Percentiles rank a stretch among this genome's conserved stretches.
Evolutionary conservation across 129 eudicot genomes (phyloP).

Genomic region (Flaveria robusta): DNA sequence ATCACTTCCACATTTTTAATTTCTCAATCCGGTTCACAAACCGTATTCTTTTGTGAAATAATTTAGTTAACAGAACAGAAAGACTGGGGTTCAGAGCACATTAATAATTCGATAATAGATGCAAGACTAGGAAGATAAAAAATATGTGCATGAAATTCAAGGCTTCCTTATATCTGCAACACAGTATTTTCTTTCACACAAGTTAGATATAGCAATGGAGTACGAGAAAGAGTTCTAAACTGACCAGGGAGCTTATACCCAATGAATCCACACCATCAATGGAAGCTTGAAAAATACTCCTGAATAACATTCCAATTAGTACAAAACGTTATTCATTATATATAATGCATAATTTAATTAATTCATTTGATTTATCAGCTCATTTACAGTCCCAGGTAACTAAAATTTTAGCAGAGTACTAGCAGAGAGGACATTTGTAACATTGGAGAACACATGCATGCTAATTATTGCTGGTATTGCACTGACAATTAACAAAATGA

Average conservation of each 20-base stretch:
- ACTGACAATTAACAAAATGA: not conserved
- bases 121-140: slow-evolving; percentile 9
- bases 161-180: slow-evolving; percentile 15
- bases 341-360: slow-evolving; percentile 1
- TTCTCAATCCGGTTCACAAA: slow-evolving; percentile 14
- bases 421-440: too few relatives aligned
- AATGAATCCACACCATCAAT: slow-evolving; percentile 65
- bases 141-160: slow-evolving; percentile 9
- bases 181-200: not conserved
- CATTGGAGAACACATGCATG: not conserved
- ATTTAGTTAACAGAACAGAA: slow-evolving; percentile 9
- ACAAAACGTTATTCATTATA: slow-evolving; percentile 2
- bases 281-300: slow-evolving; percentile 52
- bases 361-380: slow-evolving; percentile 9
- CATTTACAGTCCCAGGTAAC: not conserved
- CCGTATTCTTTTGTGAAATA: slow-evolving; percentile 3
- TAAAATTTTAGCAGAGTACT: too few relatives aligned
- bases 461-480: not conserved
- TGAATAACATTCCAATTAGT: slow-evolving; percentile 34
- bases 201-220: slow-evolving; percentile 5
- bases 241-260: slow-evolving; percentile 62
- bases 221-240: slow-evolving; percentile 31
- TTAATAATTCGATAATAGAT: not conserved
- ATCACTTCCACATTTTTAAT: not conserved
- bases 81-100: slow-evolving; percentile 3